Conservation (phyloP, 768 basidiomycete genomes). For the Coprinellus aureogranulatus region DNA sequence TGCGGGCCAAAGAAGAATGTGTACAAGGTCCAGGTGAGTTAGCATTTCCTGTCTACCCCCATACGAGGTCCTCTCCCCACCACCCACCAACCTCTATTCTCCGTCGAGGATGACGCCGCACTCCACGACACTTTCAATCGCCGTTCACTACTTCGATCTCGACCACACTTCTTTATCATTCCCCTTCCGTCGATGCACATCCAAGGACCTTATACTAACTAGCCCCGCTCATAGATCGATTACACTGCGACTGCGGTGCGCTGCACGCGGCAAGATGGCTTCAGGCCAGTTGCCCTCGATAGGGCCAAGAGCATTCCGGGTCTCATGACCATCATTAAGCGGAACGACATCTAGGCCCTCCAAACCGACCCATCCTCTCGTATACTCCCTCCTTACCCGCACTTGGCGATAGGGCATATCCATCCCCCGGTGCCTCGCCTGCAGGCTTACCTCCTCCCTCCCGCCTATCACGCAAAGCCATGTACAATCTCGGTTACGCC, state of each 20-base stretch:
- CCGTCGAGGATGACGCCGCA: background rate
- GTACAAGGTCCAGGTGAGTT: background rate
- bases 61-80: background rate
- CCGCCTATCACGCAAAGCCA: too few relatives aligned
- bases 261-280: background rate
- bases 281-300: background rate
- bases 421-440: too few relatives aligned
- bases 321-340: constrained; percentile 1
- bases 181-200: too few relatives aligned
- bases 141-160: background rate
- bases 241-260: background rate
- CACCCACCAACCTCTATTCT: too few relatives aligned
- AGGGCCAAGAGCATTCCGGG: background rate
- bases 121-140: background rate
- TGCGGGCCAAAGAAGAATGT: background rate
- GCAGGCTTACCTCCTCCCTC: too few relatives aligned
- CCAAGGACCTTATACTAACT: background rate
- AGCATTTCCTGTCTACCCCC: too few relatives aligned
- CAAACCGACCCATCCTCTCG: too few relatives aligned
- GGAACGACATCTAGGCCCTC: too few relatives aligned
- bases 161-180: too few relatives aligned
- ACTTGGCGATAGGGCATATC: too few relatives aligned
- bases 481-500: too few relatives aligned
- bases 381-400: too few relatives aligned
- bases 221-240: background rate